These are phyloP conservation scores for Naematelia encephala DNA, from an alignment of 768 basidiomycete genomes.

Conservation along the genomic window DNA sequence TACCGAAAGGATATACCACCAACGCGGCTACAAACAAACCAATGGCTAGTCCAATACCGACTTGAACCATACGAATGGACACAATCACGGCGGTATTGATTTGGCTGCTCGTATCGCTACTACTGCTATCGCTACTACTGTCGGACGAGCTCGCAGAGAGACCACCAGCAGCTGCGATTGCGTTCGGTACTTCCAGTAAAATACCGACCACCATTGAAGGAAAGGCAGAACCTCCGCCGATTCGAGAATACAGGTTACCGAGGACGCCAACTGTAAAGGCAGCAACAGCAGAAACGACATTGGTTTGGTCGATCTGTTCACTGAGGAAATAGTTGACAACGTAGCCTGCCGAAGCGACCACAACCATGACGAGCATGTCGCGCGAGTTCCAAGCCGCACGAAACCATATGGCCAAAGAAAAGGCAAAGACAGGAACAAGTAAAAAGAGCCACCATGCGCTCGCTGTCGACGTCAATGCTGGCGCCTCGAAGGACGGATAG, in stretches of 20 bases:
- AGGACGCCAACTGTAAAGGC: slow-evolving; percentile 40
- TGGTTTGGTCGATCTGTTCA: slow-evolving; percentile 27
- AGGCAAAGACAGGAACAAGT: slow-evolving; percentile 35
- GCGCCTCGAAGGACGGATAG: not conserved
- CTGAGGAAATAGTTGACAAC: slow-evolving; percentile 30
- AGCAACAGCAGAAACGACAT: slow-evolving; percentile 35
- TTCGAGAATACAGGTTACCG: slow-evolving; percentile 38
- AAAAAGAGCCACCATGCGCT: slow-evolving; percentile 40
- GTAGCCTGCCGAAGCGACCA: slow-evolving; percentile 33
- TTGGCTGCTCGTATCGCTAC: not conserved
- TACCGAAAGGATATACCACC: slow-evolving; percentile 41
- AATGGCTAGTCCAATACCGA: slow-evolving; percentile 41
- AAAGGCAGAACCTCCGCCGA: slow-evolving; percentile 41
- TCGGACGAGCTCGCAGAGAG: slow-evolving; percentile 2
- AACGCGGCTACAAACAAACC: slow-evolving; percentile 39
- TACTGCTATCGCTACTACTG: not conserved
- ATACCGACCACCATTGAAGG: slow-evolving; percentile 45
- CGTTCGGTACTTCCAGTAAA: slow-evolving; percentile 36
- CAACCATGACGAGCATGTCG: slow-evolving; percentile 39
- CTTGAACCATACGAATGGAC: slow-evolving; percentile 37
- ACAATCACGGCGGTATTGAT: not conserved
- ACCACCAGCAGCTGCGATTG: slow-evolving; percentile 41
- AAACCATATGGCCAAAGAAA: slow-evolving; percentile 38
- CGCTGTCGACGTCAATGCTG: not conserved
- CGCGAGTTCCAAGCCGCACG: slow-evolving; percentile 34